Evolutionary conservation across 257 asterid genomes (phyloP).

Genomic region (Ocimum tenuiflorum): DNA sequence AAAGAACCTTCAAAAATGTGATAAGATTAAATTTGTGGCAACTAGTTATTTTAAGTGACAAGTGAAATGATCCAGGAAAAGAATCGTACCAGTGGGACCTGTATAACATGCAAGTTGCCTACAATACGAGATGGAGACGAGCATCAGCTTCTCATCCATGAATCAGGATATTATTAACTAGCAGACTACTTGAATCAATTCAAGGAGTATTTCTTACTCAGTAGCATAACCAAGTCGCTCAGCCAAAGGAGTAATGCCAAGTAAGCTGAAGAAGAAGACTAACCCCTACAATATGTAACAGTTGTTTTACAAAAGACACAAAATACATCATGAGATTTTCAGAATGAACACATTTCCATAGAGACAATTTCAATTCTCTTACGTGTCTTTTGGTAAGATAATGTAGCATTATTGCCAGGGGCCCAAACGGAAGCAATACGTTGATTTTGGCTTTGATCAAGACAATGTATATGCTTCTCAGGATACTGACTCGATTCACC

Average conservation of each 20-base stretch:
- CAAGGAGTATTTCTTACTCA: conserved; percentile 48
- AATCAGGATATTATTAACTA: neutral
- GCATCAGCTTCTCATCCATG: conserved; percentile 19
- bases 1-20: neutral
- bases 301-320: neutral
- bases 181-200: neutral
- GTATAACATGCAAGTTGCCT: conserved; percentile 70
- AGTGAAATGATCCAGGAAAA: neutral
- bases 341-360: neutral
- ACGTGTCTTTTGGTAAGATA: conserved; percentile 65
- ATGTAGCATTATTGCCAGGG: conserved; percentile 67
- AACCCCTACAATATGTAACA: conserved; percentile 43
- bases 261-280: conserved; percentile 86
- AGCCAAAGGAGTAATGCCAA: conserved; percentile 86
- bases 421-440: conserved; percentile 80
- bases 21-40: neutral
- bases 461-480: conserved; percentile 64
- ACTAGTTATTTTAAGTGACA: neutral
- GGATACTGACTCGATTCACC: conserved; percentile 36
- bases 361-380: conserved; percentile 23
- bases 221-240: conserved; percentile 97
- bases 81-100: conserved; percentile 62
- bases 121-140: conserved; percentile 15
- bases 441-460: conserved; percentile 75
- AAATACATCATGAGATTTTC: neutral